Evolutionary conservation across 441 rosid genomes (phyloP).

Genomic region (Syzygium malaccense): DNA sequence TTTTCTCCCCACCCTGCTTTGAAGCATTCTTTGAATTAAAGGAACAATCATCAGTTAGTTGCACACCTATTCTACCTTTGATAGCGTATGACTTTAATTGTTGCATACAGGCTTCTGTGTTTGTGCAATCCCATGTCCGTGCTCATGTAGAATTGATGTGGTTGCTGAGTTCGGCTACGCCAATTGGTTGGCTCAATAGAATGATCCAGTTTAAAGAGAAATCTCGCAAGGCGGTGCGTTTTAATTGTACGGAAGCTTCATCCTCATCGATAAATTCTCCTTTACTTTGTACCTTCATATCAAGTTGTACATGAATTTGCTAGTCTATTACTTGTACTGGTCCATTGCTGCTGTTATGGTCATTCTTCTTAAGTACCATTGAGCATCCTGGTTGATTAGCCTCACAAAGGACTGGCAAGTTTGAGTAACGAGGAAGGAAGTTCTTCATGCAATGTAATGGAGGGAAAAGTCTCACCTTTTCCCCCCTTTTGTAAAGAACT

Average conservation of each 20-base stretch:
- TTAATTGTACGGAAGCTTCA: constrained; percentile 13
- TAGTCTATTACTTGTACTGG: neutral
- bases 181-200: constrained; percentile 82
- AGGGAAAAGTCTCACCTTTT: neutral
- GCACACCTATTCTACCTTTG: neutral
- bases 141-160: constrained; percentile 85
- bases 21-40: neutral
- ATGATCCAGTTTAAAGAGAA: constrained; percentile 97
- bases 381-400: neutral
- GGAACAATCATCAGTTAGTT: neutral
- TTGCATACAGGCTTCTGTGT: constrained; percentile 73
- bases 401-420: neutral
- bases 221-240: constrained; percentile 73
- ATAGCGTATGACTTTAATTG: constrained; percentile 1
- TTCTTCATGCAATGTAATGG: neutral
- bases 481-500: neutral
- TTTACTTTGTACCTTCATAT: neutral
- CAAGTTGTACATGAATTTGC: neutral
- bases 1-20: neutral
- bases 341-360: neutral
- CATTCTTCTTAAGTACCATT: neutral
- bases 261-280: neutral
- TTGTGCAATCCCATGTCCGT: constrained; percentile 82
- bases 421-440: neutral
- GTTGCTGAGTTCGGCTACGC: constrained; percentile 71